These are phyloP conservation scores for Uronychia binucleata DNA, from an alignment of 73 alveolate genomes.

Conservation along the genomic window DNA sequence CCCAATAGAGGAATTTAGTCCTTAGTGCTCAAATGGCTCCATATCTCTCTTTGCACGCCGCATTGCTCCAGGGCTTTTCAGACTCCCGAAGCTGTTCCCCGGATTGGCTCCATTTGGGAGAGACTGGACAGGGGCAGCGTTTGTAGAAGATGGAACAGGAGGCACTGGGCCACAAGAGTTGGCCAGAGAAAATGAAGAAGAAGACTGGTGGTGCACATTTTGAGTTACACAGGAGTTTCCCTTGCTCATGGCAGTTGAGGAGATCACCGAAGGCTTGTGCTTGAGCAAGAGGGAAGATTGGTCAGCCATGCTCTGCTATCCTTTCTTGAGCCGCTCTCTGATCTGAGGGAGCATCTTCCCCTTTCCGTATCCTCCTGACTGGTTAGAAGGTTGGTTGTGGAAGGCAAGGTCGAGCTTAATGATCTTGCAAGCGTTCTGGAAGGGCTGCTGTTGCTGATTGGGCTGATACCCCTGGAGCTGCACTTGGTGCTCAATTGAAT, in stretches of 20 bases:
- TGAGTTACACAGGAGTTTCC: no score
- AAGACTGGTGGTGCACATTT: background rate
- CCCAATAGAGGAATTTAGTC: no score
- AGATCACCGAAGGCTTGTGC: background rate
- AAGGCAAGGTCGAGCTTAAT: background rate
- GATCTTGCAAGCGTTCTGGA: background rate
- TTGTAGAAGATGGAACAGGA: background rate
- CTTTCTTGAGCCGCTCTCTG: background rate
- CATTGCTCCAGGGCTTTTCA: background rate
- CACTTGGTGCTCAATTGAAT: background rate
- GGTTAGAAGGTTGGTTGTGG: background rate
- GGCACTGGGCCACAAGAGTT: background rate
- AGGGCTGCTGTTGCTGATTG: no score
- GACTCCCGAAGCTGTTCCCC: background rate
- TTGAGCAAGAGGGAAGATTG: background rate
- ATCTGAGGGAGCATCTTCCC: background rate
- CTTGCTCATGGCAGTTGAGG: background rate
- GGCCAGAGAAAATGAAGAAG: background rate
- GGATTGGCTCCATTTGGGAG: background rate
- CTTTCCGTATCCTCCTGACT: background rate
- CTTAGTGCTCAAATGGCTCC: background rate
- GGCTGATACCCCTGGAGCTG: no score
- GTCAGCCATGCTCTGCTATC: background rate
- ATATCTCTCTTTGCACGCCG: background rate
- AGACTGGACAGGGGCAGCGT: background rate